Evolutionary conservation across 495 filamentous ascomycete genomes (phyloP).

Genomic region (Podospora fimiseda): DNA sequence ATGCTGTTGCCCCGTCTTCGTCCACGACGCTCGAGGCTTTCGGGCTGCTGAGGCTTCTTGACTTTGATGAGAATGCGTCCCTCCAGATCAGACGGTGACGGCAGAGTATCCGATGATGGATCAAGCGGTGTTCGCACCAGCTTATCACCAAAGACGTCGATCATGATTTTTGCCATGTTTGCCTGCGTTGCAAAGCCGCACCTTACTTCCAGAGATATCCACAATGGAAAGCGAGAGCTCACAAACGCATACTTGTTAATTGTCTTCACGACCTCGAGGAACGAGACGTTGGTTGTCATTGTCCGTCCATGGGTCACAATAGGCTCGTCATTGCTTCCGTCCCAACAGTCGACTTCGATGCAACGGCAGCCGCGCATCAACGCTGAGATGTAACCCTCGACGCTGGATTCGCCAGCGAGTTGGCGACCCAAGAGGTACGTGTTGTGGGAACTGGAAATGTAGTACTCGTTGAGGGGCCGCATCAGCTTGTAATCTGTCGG

Average conservation of each 20-base stretch:
- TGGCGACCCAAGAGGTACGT: conserved; percentile 92
- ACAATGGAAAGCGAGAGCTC: conserved; percentile 74
- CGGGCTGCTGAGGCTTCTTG: conserved; percentile 54
- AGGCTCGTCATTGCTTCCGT: conserved; percentile 78
- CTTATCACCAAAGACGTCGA: conserved; percentile 67
- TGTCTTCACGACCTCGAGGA: conserved; percentile 82
- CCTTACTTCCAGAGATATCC: conserved; percentile 92
- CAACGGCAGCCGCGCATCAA: conserved; percentile 85
- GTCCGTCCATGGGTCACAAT: conserved; percentile 88
- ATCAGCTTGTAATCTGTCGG: conserved; percentile 57
- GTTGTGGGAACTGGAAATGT: conserved; percentile 97
- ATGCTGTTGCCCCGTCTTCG: conserved; percentile 70
- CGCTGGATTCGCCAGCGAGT: conserved; percentile 79
- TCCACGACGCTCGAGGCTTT: conserved; percentile 33
- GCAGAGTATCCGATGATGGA: conserved; percentile 58
- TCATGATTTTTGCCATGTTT: conserved; percentile 87
- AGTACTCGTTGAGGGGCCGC: conserved; percentile 91
- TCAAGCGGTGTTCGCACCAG: conserved; percentile 70
- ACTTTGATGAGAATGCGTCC: conserved; percentile 88
- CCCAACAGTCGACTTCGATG: conserved; percentile 97
- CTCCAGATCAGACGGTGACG: conserved; percentile 78
- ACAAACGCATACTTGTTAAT: conserved; percentile 91
- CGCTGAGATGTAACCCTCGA: conserved; percentile 90
- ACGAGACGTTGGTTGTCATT: conserved; percentile 76
- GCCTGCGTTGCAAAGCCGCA: conserved; percentile 77